These are phyloP conservation scores for Mariannaea elegans DNA, from an alignment of 2,329 filamentous ascomycete genomes.

Conservation along the genomic window DNA sequence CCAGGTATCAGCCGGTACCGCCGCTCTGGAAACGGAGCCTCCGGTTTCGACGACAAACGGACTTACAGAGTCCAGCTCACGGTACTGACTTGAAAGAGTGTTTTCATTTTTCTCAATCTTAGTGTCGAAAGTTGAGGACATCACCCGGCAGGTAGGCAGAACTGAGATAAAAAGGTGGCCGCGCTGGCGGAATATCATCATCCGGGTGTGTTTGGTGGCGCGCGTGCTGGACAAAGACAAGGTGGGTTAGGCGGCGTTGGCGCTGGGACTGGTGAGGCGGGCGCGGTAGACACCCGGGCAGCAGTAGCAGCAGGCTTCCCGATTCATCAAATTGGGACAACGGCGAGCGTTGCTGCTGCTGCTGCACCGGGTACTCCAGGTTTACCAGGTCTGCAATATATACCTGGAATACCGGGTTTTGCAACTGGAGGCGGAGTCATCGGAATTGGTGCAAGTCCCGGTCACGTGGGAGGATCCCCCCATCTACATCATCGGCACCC, in stretches of 20 bases:
- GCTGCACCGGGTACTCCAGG: not conserved
- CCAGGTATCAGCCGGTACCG: not conserved
- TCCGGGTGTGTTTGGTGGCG: slow-evolving; percentile 25
- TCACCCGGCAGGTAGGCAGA: slow-evolving; percentile 2
- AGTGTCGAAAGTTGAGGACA: not conserved
- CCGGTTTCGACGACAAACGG: not conserved
- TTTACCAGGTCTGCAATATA: not conserved
- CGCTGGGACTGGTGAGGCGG: not conserved
- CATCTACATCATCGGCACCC: not conserved
- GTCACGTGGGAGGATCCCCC: slow-evolving; percentile 12
- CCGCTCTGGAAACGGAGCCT: not conserved
- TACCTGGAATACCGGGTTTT: not conserved
- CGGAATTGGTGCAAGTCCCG: not conserved
- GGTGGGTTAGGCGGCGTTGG: slow-evolving; percentile 8
- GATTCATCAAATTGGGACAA: slow-evolving; percentile 15
- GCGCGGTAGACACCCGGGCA: not conserved
- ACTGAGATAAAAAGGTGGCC: slow-evolving; percentile 7
- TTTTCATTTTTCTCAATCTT: not conserved
- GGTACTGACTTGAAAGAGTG: not conserved
- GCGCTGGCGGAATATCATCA: slow-evolving; percentile 33
- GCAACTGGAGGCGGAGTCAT: not conserved
- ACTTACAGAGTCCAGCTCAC: not conserved
- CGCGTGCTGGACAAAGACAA: slow-evolving; percentile 21
- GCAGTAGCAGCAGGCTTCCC: slow-evolving; percentile 8
- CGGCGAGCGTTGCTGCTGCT: slow-evolving; percentile 24